phyloP scores from a whole-genome alignment of 1,284 basidiomycete species.

The Leccinum pachyderme region DNA sequence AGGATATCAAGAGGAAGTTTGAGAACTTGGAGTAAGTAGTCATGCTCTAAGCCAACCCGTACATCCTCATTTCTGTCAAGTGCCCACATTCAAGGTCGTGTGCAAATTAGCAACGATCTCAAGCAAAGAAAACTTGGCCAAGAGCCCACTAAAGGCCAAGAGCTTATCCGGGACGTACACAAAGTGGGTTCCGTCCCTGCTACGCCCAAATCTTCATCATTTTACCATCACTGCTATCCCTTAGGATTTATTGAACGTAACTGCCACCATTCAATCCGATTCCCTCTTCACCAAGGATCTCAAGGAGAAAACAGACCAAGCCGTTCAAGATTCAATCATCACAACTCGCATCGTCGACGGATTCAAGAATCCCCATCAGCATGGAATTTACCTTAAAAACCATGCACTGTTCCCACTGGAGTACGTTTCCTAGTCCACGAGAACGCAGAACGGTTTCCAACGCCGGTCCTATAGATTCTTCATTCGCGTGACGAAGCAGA shows the following conservation, averaged over 20 bases:
- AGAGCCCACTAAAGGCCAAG: slow-evolving; percentile 70
- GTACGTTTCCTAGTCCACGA: slow-evolving; percentile 39
- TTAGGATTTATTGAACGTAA: slow-evolving; percentile 62
- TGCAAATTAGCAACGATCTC: slow-evolving; percentile 75
- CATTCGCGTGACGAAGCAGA: slow-evolving; percentile 65
- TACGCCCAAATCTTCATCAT: neutral
- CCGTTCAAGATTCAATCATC: slow-evolving; percentile 72
- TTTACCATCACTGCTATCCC: neutral
- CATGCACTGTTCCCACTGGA: slow-evolving; percentile 81
- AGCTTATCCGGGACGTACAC: slow-evolving; percentile 61
- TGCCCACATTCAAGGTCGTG: slow-evolving; percentile 68
- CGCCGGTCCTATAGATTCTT: slow-evolving; percentile 55
- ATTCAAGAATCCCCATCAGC: slow-evolving; percentile 67
- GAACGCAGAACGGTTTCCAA: neutral
- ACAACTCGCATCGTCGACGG: slow-evolving; percentile 74
- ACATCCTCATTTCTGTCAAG: slow-evolving; percentile 36
- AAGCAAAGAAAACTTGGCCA: slow-evolving; percentile 73
- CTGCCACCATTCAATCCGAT: slow-evolving; percentile 67
- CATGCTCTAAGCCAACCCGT: neutral
- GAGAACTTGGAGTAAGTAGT: slow-evolving; percentile 67
- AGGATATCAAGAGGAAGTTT: slow-evolving; percentile 60
- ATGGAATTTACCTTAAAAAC: slow-evolving; percentile 66
- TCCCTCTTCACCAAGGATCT: slow-evolving; percentile 63
- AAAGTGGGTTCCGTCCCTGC: slow-evolving; percentile 43
- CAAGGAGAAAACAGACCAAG: slow-evolving; percentile 69